A percentile compares a stretch with the other conserved stretches of the same genome.
Evolutionary conservation across 1,284 basidiomycete genomes (phyloP).

Genomic region (Pseudozyma pruni): DNA sequence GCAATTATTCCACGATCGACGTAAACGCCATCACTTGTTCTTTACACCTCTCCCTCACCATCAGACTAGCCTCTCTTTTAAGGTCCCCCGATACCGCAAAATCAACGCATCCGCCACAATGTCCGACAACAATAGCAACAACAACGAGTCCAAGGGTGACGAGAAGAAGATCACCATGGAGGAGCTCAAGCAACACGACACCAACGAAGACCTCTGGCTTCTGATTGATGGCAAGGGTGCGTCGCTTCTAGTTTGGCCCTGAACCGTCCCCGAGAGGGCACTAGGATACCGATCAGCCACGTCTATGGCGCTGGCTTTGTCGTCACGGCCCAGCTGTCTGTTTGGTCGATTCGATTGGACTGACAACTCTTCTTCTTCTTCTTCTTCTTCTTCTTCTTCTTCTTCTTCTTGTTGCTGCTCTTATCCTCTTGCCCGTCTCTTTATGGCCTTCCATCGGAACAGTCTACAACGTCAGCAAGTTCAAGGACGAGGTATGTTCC

Average conservation of each 20-base stretch:
- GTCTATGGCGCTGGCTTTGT: too few relatives aligned
- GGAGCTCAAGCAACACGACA: constrained; percentile 62
- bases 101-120: constrained; percentile 4
- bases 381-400: too few relatives aligned
- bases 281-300: background rate
- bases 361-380: background rate
- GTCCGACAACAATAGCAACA: constrained; percentile 1
- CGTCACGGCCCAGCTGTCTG: too few relatives aligned
- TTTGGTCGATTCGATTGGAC: background rate
- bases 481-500: constrained; percentile 89
- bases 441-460: constrained; percentile 17
- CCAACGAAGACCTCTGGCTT: constrained; percentile 65
- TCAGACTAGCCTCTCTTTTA: too few relatives aligned
- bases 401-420: too few relatives aligned
- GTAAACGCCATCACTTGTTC: too few relatives aligned
- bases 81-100: background rate
- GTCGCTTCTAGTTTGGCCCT: constrained; percentile 6
- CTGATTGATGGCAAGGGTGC: constrained; percentile 65
- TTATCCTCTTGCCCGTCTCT: background rate
- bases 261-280: too few relatives aligned
- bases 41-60: too few relatives aligned
- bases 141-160: constrained; percentile 32
- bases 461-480: constrained; percentile 95
- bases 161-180: constrained; percentile 63
- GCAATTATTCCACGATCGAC: too few relatives aligned